phyloP scores from a whole-genome alignment of 805 yeast species.

The Candida quercuum region DNA sequence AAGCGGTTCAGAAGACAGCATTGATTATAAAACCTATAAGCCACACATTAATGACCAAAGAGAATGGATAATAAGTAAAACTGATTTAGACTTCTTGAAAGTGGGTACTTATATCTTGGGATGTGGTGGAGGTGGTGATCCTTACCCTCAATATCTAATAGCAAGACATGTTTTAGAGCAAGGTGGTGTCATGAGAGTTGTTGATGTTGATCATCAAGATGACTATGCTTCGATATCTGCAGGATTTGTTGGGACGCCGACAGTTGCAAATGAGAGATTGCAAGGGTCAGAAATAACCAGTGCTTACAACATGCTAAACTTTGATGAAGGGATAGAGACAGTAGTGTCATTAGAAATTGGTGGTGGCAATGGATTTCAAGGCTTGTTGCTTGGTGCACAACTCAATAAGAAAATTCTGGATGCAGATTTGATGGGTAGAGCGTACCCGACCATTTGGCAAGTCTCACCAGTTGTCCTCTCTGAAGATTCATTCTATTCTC shows the following conservation, averaged over 20 bases:
- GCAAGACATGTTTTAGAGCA: constrained; percentile 26
- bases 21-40: constrained; percentile 18
- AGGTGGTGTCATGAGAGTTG: constrained; percentile 30
- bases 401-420: constrained; percentile 29
- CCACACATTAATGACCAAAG: constrained; percentile 26
- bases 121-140: constrained; percentile 44
- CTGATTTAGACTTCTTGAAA: constrained; percentile 32
- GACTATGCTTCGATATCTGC: constrained; percentile 21
- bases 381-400: constrained; percentile 25
- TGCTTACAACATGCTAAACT: constrained; percentile 26
- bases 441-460: constrained; percentile 41
- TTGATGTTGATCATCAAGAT: constrained; percentile 26
- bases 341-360: constrained; percentile 38
- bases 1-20: not conserved
- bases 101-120: constrained; percentile 40
- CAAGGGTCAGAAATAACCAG: constrained; percentile 32
- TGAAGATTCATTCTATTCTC: constrained; percentile 18
- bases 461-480: constrained; percentile 29
- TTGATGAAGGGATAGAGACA: constrained; percentile 24
- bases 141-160: constrained; percentile 32
- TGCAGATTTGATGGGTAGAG: constrained; percentile 43
- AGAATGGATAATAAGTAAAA: constrained; percentile 34
- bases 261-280: constrained; percentile 39
- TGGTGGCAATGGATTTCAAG: constrained; percentile 37
- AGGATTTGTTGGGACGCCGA: constrained; percentile 42